Evolutionary conservation across 75 land plant genomes (phyloP), one percentile per base, ranked within the genome.

Genomic region (Selaginella tamariscina): DNA sequence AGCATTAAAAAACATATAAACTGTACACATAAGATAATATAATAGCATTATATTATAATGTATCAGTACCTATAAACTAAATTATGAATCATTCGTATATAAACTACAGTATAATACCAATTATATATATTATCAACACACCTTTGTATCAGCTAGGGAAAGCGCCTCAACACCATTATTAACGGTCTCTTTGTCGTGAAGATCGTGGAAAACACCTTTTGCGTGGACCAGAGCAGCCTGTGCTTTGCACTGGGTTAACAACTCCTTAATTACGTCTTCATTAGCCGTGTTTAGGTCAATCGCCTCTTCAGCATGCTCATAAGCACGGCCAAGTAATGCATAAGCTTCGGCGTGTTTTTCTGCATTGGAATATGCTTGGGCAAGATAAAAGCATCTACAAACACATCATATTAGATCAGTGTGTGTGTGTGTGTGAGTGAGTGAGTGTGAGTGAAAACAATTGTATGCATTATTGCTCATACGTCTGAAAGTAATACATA

Each of bases 351-450:
- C 30, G 54, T 82, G 85, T 75, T 90, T 85, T 20, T 83, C 91
- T 74, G 88, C 88, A 26, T 76, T 71, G 68, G 83, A 83, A 73
- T 94, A 90, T 8, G 87, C 86, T 49, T 80, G 86, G 13, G 86
- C 96, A 66, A 94, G 68, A 70, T 82, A 89, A 63, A 85, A 90
- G 79, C 98, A 94, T 81, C 98, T 94, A 77, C 30, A 70, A 67
- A 26, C 66, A 65, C 22, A 72, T 49, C 2, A 23, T 23, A 62
- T 8, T 29, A 13, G 20, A 59, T 22, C 63, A 8, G 63, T 20
- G 20, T 49, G 20, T 13, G 20, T 13, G 11, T 13, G 20, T 49
- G 18, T 49, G 11, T 13, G 20, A 49, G 54, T 20, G 11, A 20
- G 20, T 13, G 20, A 49, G 54, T 49, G 54, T 22, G 15, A 59